phyloP scores from a whole-genome alignment of 1,284 basidiomycete species.

The Ceratobasidium sp. region DNA sequence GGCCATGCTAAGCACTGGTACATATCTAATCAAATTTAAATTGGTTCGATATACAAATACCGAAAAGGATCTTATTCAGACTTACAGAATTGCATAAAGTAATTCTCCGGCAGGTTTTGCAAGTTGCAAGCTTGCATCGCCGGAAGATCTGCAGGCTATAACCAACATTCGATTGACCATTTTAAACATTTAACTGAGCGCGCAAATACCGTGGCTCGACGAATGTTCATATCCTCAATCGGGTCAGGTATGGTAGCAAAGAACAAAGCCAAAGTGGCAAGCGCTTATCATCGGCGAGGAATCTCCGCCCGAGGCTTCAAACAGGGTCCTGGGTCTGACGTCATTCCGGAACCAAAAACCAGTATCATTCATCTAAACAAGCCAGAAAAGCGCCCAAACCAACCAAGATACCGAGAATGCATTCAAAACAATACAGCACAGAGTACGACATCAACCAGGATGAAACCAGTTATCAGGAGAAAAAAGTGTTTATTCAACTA shows the following conservation, averaged over 20 bases:
- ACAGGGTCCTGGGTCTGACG: background rate
- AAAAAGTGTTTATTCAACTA: background rate
- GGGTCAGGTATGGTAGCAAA: background rate
- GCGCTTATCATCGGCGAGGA: constrained; percentile 7
- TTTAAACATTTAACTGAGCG: background rate
- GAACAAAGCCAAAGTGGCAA: background rate
- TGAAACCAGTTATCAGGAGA: constrained; percentile 15
- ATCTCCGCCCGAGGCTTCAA: constrained; percentile 3
- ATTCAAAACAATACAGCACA: constrained; percentile 39
- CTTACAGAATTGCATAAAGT: constrained; percentile 88
- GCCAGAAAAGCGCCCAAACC: background rate
- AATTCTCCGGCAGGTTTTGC: constrained; percentile 88
- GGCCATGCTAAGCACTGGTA: constrained; percentile 93
- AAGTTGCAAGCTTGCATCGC: constrained; percentile 94
- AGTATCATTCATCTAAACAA: background rate
- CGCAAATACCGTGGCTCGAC: constrained; percentile 41
- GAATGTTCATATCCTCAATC: constrained; percentile 40
- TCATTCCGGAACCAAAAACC: background rate
- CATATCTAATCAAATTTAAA: constrained; percentile 64
- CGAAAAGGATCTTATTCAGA: constrained; percentile 39
- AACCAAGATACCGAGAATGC: background rate
- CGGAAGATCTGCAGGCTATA: constrained; percentile 65
- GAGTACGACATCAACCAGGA: constrained; percentile 1
- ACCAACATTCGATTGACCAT: background rate
- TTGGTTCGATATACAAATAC: background rate